These are phyloP conservation scores for Gossypium schwendimanii DNA, from an alignment of 441 rosid species.

Conservation along the genomic window DNA sequence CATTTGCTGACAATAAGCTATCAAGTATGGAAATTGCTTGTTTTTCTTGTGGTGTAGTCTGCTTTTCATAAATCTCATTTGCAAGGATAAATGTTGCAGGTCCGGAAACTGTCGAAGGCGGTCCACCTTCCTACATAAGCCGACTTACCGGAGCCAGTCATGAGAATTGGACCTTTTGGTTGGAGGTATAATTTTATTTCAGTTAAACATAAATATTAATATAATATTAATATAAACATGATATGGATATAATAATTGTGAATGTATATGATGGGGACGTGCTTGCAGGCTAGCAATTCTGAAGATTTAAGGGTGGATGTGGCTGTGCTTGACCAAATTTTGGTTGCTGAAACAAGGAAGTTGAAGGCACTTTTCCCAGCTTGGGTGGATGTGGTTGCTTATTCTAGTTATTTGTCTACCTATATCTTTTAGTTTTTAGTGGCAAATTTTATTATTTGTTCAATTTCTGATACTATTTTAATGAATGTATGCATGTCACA, in stretches of 20 bases:
- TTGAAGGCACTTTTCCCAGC: conserved; percentile 69
- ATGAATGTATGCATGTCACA: too few relatives aligned
- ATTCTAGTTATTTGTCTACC: conserved; percentile 65
- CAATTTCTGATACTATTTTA: too few relatives aligned
- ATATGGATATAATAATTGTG: too few relatives aligned
- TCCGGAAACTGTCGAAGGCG: conserved; percentile 51
- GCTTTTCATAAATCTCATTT: neutral
- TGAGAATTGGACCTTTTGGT: conserved; percentile 90
- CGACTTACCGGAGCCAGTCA: conserved; percentile 70
- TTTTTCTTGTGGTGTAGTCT: neutral
- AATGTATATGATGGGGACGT: neutral
- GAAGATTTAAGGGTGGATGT: conserved; percentile 60
- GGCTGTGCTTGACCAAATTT: conserved; percentile 71
- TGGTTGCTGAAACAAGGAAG: conserved; percentile 48
- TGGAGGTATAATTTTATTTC: conserved; percentile 46
- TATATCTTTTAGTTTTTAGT: conserved; percentile 39
- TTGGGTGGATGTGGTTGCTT: conserved; percentile 75
- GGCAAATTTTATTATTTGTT: too few relatives aligned
- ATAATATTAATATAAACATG: too few relatives aligned
- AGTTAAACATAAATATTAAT: neutral
- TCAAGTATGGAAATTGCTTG: conserved; percentile 42
- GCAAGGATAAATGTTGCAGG: conserved; percentile 34
- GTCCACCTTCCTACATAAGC: conserved; percentile 76
- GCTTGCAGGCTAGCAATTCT: conserved; percentile 48
- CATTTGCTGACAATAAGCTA: conserved; percentile 65